These are phyloP conservation scores for Reutealis trisperma DNA, from an alignment of 345 rosid genomes.

Conservation along the genomic window DNA sequence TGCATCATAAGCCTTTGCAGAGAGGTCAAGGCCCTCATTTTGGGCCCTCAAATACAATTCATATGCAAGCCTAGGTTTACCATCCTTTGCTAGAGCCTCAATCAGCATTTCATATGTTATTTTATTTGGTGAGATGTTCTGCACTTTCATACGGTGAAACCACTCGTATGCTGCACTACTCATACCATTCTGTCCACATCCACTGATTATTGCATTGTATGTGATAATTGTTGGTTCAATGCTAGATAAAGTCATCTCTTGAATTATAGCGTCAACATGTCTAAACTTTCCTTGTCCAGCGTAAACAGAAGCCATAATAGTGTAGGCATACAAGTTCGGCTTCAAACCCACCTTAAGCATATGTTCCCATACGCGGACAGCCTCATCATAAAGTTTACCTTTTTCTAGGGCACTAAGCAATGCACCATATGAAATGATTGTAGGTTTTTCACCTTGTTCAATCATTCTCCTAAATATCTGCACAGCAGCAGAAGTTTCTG, in stretches of 20 bases:
- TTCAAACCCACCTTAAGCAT: conserved; percentile 75
- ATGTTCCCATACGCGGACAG: conserved; percentile 84
- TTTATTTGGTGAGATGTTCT: conserved; percentile 62
- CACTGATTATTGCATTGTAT: conserved; percentile 82
- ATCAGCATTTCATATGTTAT: conserved; percentile 78
- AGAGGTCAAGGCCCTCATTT: conserved; percentile 56
- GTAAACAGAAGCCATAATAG: conserved; percentile 82
- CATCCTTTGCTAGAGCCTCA: conserved; percentile 70
- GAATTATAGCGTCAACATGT: conserved; percentile 59
- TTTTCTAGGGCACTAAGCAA: conserved; percentile 88
- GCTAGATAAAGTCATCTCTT: conserved; percentile 64
- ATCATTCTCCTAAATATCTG: conserved; percentile 85
- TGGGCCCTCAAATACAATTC: conserved; percentile 66
- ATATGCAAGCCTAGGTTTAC: conserved; percentile 78
- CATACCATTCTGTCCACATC: conserved; percentile 51
- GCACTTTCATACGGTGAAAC: conserved; percentile 78
- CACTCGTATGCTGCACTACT: conserved; percentile 86
- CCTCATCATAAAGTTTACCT: conserved; percentile 84
- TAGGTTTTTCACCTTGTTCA: conserved; percentile 84
- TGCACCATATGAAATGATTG: conserved; percentile 81
- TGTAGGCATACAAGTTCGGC: conserved; percentile 74
- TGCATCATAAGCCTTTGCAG: conserved; percentile 67
- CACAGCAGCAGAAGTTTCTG: conserved; percentile 72
- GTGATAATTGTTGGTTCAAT: conserved; percentile 82
- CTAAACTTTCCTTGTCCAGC: conserved; percentile 65